Evolutionary conservation across 768 basidiomycete species (phyloP).

Genomic region (Amyloporia xantha): DNA sequence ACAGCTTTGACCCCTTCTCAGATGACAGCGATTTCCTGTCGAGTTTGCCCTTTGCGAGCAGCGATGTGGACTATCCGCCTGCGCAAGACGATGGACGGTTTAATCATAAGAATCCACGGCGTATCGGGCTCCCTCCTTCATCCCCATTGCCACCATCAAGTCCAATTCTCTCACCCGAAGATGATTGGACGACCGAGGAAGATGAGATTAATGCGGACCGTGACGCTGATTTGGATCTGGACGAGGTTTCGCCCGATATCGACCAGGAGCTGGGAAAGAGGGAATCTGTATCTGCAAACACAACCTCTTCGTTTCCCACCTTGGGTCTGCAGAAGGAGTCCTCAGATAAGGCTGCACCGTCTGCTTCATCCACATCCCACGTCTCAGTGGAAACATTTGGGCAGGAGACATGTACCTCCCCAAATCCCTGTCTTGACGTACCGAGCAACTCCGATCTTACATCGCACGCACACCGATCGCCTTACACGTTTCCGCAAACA

Average conservation of each 20-base stretch:
- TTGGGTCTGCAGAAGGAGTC: too few relatives aligned
- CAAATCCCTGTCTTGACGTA: background rate
- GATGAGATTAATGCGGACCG: background rate
- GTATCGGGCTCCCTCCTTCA: conserved; percentile 23
- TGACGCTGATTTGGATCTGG: background rate
- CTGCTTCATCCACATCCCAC: too few relatives aligned
- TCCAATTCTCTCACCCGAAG: conserved; percentile 25
- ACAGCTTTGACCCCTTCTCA: background rate
- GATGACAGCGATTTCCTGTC: conserved; percentile 27
- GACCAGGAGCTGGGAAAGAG: background rate
- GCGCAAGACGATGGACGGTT: conserved; percentile 5
- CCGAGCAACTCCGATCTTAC: background rate
- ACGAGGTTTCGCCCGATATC: background rate
- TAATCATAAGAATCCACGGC: conserved; percentile 12
- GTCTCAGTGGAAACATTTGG: too few relatives aligned
- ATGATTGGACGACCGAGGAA: conserved; percentile 11
- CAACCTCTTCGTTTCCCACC: background rate
- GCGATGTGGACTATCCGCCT: conserved; percentile 26
- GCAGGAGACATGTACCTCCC: background rate
- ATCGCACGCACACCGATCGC: too few relatives aligned
- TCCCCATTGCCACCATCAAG: conserved; percentile 29
- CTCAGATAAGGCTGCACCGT: too few relatives aligned
- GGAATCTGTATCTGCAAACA: background rate
- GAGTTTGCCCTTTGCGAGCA: conserved; percentile 42
- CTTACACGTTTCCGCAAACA: too few relatives aligned